phyloP scores from a whole-genome alignment of 2,329 filamentous ascomycete species.

The Thielaviopsis punctulata region DNA sequence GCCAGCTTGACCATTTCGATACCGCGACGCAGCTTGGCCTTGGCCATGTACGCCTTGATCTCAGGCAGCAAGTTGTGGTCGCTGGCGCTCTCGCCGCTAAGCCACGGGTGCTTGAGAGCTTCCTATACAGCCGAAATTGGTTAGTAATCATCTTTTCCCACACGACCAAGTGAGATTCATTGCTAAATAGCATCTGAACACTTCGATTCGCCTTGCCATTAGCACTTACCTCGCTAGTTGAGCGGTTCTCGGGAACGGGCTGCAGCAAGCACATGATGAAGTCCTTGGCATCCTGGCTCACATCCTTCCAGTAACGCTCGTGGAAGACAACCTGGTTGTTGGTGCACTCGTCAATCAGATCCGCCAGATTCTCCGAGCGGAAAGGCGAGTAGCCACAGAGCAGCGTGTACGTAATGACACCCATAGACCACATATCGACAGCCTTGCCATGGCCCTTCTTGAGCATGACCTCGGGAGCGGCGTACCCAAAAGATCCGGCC shows the following conservation, averaged over 20 bases:
- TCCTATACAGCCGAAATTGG: conserved; percentile 29
- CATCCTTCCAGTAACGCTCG: conserved; percentile 95
- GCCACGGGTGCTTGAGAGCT: conserved; percentile 70
- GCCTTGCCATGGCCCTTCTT: conserved; percentile 96
- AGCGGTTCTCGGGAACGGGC: conserved; percentile 58
- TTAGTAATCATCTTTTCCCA: neutral
- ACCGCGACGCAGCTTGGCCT: conserved; percentile 76
- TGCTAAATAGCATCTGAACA: no score
- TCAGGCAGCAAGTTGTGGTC: conserved; percentile 93
- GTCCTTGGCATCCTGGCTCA: conserved; percentile 85
- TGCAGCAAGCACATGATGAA: conserved; percentile 77
- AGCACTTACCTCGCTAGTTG: conserved; percentile 51
- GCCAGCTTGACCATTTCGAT: conserved; percentile 93
- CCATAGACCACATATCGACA: conserved; percentile 98
- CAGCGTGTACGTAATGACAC: conserved; percentile 95
- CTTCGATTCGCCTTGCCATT: neutral
- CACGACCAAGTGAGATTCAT: no score
- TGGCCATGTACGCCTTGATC: conserved; percentile 83
- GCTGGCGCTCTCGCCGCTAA: conserved; percentile 76
- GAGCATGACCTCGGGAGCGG: conserved; percentile 94
- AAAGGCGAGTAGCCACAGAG: conserved; percentile 98
- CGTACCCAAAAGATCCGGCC: conserved; percentile 96
- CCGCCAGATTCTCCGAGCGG: conserved; percentile 80
- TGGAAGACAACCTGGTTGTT: conserved; percentile 79
- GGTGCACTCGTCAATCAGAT: conserved; percentile 88